Percentiles rank a stretch among this genome's conserved stretches.
These are phyloP conservation scores for Mucor circinelloides DNA, from an alignment of 371 early-diverging fungal species.

Conservation along the genomic window DNA sequence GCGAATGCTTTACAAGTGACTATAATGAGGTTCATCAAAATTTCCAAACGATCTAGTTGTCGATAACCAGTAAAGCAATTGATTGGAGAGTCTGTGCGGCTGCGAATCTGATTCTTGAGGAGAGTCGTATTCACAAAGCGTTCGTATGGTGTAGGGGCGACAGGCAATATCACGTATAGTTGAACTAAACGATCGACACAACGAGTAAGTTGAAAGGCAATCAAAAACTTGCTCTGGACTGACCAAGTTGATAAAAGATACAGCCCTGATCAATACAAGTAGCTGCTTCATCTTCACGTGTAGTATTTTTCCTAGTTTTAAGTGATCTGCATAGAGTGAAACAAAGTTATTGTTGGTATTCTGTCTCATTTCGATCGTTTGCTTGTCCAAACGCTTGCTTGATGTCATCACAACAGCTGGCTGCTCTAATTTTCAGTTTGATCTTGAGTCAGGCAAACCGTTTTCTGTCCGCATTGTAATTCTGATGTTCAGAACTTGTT, in stretches of 20 bases:
- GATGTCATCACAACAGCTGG: conserved; percentile 6
- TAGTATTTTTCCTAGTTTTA: conserved; percentile 14
- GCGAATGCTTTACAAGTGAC: too few relatives aligned
- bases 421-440: conserved; percentile 3
- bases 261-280: conserved; percentile 12
- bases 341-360: conserved; percentile 18
- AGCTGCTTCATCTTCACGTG: conserved; percentile 12
- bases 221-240: conserved; percentile 14
- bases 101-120: conserved; percentile 12
- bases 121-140: conserved; percentile 16
- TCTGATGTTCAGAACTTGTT: background rate
- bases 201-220: conserved; percentile 17
- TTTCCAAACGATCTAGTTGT: too few relatives aligned
- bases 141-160: conserved; percentile 19
- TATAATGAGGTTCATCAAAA: too few relatives aligned
- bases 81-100: too few relatives aligned
- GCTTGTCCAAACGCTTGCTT: conserved; percentile 8
- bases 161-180: conserved; percentile 13
- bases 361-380: conserved; percentile 13
- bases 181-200: conserved; percentile 16
- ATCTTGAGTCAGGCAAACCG: conserved; percentile 7
- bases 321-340: conserved; percentile 6
- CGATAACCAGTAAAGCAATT: too few relatives aligned
- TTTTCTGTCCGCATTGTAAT: conserved; percentile 5
- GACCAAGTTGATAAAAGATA: conserved; percentile 18